phyloP scores from a whole-genome alignment of 345 rosid genomes.

The Gynandropsis gynandra region DNA sequence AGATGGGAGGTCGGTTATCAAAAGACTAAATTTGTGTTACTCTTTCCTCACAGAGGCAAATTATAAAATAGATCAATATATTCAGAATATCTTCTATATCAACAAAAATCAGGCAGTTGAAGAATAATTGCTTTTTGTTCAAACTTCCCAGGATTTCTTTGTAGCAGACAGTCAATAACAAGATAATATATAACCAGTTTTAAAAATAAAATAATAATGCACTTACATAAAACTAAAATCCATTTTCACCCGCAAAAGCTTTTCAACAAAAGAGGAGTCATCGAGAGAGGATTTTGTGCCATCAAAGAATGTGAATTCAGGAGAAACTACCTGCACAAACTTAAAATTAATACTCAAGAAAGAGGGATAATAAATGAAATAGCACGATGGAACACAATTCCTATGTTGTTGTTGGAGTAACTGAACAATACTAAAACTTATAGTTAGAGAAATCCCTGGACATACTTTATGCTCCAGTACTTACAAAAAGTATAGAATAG shows the following conservation, averaged over 20 bases:
- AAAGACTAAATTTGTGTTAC: neutral
- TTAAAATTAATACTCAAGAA: neutral
- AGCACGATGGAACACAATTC: neutral
- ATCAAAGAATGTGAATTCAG: slow-evolving; percentile 95
- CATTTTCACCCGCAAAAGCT: slow-evolving; percentile 91
- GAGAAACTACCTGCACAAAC: slow-evolving; percentile 65
- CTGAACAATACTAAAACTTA: no score
- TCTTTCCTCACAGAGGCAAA: slow-evolving; percentile 5
- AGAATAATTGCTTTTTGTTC: neutral
- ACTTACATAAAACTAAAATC: slow-evolving; percentile 96
- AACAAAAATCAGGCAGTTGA: slow-evolving; percentile 7
- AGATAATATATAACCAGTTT: slow-evolving; percentile 4
- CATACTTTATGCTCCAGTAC: no score
- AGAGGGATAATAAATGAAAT: no score
- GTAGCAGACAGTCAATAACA: slow-evolving; percentile 13
- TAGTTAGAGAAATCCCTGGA: no score
- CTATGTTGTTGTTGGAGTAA: no score
- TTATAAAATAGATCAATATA: no score
- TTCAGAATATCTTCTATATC: no score
- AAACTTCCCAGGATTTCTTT: slow-evolving; percentile 7
- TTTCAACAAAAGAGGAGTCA: slow-evolving; percentile 73
- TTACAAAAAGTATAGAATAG: no score
- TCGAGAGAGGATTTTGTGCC: slow-evolving; percentile 83
- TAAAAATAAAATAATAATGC: slow-evolving; percentile 4
- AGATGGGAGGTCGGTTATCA: neutral